Percentiles rank a stretch among this genome's conserved stretches.
Conservation (phyloP, 768 basidiomycete species). For the Amanita fuliginea region DNA sequence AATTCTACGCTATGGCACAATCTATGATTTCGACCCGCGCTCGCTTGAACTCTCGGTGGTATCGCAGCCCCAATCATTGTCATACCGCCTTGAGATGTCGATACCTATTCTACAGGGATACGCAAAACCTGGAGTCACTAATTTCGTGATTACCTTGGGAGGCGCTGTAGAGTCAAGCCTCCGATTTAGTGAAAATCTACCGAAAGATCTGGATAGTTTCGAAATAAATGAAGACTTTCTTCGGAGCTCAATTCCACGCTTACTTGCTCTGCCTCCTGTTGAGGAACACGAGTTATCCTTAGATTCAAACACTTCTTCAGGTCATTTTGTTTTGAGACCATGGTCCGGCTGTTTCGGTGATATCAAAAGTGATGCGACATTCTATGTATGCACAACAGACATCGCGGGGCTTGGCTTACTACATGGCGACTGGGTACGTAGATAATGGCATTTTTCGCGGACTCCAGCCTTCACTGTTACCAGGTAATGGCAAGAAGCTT, state of each 20-base stretch:
- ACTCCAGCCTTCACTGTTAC: constrained; percentile 5
- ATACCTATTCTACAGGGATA: constrained; percentile 71
- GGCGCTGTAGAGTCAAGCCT: constrained; percentile 6
- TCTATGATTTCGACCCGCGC: constrained; percentile 20
- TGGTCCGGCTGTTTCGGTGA: constrained; percentile 14
- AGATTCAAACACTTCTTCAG: constrained; percentile 12
- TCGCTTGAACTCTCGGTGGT: constrained; percentile 9
- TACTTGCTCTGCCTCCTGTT: constrained; percentile 3
- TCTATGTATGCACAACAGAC: constrained; percentile 56
- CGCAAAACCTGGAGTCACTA: constrained; percentile 35
- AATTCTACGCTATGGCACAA: constrained; percentile 40
- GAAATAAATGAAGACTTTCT: constrained; percentile 72
- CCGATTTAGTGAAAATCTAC: constrained; percentile 7
- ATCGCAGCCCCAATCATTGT: constrained; percentile 12
- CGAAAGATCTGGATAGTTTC: constrained; percentile 28
- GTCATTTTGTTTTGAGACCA: constrained; percentile 23
- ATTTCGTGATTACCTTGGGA: constrained; percentile 34
- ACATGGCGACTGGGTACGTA: constrained; percentile 68
- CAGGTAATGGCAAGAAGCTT: constrained; percentile 1
- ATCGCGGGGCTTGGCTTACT: constrained; percentile 56
- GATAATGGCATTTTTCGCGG: not conserved
- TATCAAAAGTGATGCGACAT: constrained; percentile 30
- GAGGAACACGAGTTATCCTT: constrained; percentile 9
- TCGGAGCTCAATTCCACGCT: constrained; percentile 34
- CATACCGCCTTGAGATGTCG: constrained; percentile 44